Evolutionary conservation across 495 filamentous ascomycete species (phyloP).

Genomic region (Penicillium argentinense): DNA sequence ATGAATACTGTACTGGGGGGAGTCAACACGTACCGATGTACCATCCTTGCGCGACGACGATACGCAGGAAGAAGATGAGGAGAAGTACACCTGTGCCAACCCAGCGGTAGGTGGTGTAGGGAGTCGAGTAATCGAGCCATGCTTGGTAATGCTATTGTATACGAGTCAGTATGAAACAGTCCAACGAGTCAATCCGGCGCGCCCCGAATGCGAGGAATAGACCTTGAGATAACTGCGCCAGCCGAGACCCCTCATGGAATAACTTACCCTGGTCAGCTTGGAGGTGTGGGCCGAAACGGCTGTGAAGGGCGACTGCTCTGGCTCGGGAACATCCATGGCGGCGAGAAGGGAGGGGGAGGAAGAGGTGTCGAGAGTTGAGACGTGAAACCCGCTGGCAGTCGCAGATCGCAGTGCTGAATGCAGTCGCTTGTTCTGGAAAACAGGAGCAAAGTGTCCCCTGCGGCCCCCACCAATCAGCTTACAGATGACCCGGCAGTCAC

Average conservation of each 20-base stretch:
- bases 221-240: conserved; percentile 4
- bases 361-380: conserved; percentile 13
- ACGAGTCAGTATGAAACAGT: conserved; percentile 16
- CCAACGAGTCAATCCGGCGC: background rate
- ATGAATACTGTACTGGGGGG: background rate
- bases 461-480: conserved; percentile 23
- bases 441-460: conserved; percentile 46
- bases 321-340: conserved; percentile 75
- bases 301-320: conserved; percentile 79
- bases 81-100: conserved; percentile 72
- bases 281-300: conserved; percentile 84
- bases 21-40: conserved; percentile 80
- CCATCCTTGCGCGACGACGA: conserved; percentile 92
- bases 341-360: conserved; percentile 11
- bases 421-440: conserved; percentile 27
- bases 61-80: conserved; percentile 79
- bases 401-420: conserved; percentile 28
- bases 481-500: conserved; percentile 14
- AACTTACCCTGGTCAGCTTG: conserved; percentile 63
- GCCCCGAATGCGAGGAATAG: conserved; percentile 3
- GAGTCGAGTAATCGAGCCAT: conserved; percentile 88
- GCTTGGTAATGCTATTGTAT: conserved; percentile 82
- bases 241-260: conserved; percentile 15
- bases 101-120: conserved; percentile 87
- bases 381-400: conserved; percentile 14